Conservation (phyloP, 2,329 filamentous ascomycete genomes). For the Juglanconis oblonga region DNA sequence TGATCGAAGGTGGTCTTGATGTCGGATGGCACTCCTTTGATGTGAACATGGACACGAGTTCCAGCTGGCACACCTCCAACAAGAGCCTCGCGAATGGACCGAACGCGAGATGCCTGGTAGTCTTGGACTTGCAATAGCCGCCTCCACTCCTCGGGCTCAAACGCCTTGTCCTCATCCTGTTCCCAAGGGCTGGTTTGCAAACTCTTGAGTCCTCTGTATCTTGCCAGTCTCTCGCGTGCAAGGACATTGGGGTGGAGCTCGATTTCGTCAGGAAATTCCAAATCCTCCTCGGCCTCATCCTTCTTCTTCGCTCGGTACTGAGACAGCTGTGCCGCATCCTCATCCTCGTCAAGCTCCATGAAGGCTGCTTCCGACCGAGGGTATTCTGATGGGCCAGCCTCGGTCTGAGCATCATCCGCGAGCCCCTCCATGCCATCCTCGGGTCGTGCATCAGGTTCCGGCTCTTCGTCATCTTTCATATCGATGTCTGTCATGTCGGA, state of each 20-base stretch:
- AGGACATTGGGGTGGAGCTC: slow-evolving; percentile 86
- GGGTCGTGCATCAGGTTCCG: slow-evolving; percentile 57
- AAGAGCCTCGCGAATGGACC: slow-evolving; percentile 75
- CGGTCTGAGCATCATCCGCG: slow-evolving; percentile 65
- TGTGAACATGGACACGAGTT: slow-evolving; percentile 76
- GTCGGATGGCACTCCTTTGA: slow-evolving; percentile 51
- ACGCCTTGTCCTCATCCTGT: slow-evolving; percentile 77
- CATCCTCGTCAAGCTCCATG: slow-evolving; percentile 79
- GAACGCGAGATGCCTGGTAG: slow-evolving; percentile 79
- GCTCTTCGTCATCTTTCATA: slow-evolving; percentile 55
- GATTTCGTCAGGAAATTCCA: slow-evolving; percentile 96
- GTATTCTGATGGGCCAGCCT: slow-evolving; percentile 82
- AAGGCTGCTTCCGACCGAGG: slow-evolving; percentile 86
- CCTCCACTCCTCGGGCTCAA: slow-evolving; percentile 88
- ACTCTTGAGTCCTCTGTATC: slow-evolving; percentile 91
- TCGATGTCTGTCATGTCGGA: slow-evolving; percentile 75
- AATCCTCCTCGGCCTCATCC: slow-evolving; percentile 81
- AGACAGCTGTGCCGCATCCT: slow-evolving; percentile 70
- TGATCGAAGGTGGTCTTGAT: slow-evolving; percentile 47
- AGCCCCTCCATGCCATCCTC: slow-evolving; percentile 80
- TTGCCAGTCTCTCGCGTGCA: slow-evolving; percentile 78
- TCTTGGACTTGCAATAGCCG: slow-evolving; percentile 84
- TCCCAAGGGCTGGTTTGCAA: slow-evolving; percentile 86
- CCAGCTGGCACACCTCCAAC: slow-evolving; percentile 85
- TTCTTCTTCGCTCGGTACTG: slow-evolving; percentile 77